These are phyloP conservation scores for Vitis cinerea DNA, from an alignment of 164 flowering plant species.

Conservation along the genomic window DNA sequence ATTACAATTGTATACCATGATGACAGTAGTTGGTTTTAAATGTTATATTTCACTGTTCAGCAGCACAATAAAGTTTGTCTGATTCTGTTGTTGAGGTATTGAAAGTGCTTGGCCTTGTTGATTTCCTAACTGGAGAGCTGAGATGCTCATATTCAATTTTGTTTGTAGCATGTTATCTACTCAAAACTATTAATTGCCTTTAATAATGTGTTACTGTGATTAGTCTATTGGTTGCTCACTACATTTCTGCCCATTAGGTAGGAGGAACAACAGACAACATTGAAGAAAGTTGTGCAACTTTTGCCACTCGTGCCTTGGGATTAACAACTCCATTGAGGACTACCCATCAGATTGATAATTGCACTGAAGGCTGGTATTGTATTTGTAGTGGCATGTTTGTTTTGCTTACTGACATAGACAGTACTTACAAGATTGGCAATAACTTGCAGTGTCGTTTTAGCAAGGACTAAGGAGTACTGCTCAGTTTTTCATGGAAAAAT, in stretches of 20 bases:
- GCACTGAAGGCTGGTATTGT: conserved; percentile 92
- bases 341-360: conserved; percentile 97
- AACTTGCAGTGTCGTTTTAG: conserved; percentile 79
- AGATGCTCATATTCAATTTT: no score
- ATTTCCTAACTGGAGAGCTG: no score
- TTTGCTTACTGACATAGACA: not conserved
- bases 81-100: no score
- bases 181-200: no score
- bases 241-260: conserved; percentile 42
- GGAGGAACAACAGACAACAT: conserved; percentile 94
- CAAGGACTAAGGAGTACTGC: conserved; percentile 83
- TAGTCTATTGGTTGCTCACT: not conserved
- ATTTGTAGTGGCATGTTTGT: not conserved
- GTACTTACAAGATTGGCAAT: conserved; percentile 13
- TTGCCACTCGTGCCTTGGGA: conserved; percentile 88
- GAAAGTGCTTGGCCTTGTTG: no score
- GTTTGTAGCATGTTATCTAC: no score
- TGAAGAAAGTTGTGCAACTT: conserved; percentile 92
- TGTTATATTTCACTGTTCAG: no score
- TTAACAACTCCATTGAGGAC: conserved; percentile 59
- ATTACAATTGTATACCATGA: no score
- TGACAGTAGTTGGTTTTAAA: no score
- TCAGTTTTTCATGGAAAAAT: conserved; percentile 87
- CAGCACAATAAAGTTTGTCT: no score
- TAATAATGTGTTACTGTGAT: no score